phyloP scores from a whole-genome alignment of 108 stramenopile species.

The Fistulifera pelliculosa region DNA sequence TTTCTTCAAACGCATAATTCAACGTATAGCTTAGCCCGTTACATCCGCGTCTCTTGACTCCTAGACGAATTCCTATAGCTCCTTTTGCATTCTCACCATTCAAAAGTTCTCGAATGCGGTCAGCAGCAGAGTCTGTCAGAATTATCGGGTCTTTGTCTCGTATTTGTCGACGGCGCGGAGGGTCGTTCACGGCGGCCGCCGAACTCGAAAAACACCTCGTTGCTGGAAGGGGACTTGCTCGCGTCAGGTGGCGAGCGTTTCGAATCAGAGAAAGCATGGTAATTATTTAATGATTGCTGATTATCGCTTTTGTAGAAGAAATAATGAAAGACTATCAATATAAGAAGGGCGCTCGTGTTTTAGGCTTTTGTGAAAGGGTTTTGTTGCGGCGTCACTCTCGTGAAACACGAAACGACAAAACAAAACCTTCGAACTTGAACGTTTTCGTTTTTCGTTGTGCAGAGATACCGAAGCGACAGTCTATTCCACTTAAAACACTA shows the following conservation, averaged over 20 bases:
- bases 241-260: not conserved
- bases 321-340: no score
- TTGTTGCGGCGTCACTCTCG: no score
- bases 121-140: conserved; percentile 52
- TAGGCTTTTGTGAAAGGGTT: no score
- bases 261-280: no score
- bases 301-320: no score
- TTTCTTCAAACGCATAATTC: conserved; percentile 85
- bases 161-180: conserved; percentile 17
- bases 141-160: conserved; percentile 44
- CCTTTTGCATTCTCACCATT: conserved; percentile 29
- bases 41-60: conserved; percentile 94
- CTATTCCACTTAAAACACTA: no score
- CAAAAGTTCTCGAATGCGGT: conserved; percentile 47
- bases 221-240: not conserved
- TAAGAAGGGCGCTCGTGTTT: no score
- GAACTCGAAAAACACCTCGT: not conserved
- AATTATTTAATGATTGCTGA: no score
- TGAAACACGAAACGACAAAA: no score
- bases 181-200: conserved; percentile 1
- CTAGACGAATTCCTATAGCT: conserved; percentile 89
- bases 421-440: no score
- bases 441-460: no score
- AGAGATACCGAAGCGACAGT: no score
- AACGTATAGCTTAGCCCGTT: conserved; percentile 97